These are phyloP conservation scores for Plasmodium adleri DNA, from an alignment of 169 alveolate genomes.

Conservation along the genomic window DNA sequence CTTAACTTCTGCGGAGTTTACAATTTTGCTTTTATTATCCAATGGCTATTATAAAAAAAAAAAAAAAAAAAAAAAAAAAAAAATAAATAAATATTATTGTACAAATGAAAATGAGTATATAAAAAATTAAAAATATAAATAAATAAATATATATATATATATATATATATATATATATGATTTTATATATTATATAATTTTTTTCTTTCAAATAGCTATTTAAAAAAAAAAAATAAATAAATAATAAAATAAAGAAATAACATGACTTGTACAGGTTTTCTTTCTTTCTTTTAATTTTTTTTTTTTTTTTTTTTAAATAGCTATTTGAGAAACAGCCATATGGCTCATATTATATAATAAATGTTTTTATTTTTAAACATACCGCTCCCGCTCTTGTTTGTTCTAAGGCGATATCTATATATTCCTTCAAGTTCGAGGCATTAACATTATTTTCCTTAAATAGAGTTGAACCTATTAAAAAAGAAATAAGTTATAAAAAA, in stretches of 20 bases:
- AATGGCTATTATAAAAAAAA: slow-evolving; percentile 47
- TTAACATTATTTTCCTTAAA: slow-evolving; percentile 39
- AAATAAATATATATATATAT: neutral
- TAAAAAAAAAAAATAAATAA: neutral
- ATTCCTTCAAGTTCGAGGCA: slow-evolving; percentile 32
- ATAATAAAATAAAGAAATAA: neutral
- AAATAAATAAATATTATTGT: neutral
- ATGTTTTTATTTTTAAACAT: neutral
- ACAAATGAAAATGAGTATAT: neutral
- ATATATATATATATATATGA: neutral
- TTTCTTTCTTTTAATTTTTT: neutral
- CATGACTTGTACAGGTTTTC: neutral
- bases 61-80: neutral
- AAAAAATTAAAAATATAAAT: neutral
- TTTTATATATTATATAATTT: too few species aligned
- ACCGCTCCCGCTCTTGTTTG: slow-evolving; percentile 77
- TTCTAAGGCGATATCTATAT: slow-evolving; percentile 48
- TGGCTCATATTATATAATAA: too few species aligned
- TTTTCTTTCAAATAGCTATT: neutral
- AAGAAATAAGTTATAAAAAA: neutral
- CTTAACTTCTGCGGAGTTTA: slow-evolving; percentile 27
- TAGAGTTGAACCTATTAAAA: slow-evolving; percentile 26
- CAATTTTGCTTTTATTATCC: slow-evolving; percentile 24
- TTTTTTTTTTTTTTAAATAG: neutral
- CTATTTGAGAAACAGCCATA: too few species aligned